Evolutionary conservation across 2,329 filamentous ascomycete species (phyloP).

Genomic region (Fulvia fulva): DNA sequence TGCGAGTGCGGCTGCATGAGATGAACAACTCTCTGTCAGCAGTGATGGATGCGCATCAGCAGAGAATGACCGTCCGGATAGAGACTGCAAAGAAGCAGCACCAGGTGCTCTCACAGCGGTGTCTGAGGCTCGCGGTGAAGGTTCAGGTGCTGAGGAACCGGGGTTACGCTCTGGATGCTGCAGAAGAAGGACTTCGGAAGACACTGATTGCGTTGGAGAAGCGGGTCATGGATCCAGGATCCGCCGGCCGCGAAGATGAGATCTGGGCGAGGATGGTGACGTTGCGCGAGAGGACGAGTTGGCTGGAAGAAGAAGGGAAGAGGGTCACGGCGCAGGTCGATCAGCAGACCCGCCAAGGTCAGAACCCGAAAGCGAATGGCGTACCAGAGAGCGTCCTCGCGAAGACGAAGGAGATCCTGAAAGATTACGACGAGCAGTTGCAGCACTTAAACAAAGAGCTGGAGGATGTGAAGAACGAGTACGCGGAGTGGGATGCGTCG

Average conservation of each 20-base stretch:
- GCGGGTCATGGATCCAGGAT: constrained; percentile 67
- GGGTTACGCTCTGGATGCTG: constrained; percentile 73
- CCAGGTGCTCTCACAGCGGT: constrained; percentile 67
- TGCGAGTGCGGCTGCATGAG: constrained; percentile 70
- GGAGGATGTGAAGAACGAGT: constrained; percentile 56
- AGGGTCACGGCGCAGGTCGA: constrained; percentile 53
- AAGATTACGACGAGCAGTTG: constrained; percentile 78
- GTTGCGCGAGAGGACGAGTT: constrained; percentile 67
- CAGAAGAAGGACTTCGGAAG: constrained; percentile 73
- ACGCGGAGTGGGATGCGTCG: constrained; percentile 50
- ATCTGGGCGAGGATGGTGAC: constrained; percentile 79
- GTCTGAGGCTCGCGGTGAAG: constrained; percentile 69
- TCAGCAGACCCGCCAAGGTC: constrained; percentile 41
- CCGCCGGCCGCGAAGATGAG: constrained; percentile 74
- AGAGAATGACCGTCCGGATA: constrained; percentile 69
- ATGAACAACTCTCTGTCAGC: constrained; percentile 71
- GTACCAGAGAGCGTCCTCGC: constrained; percentile 67
- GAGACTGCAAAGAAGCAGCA: constrained; percentile 70
- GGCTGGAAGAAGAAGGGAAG: constrained; percentile 69
- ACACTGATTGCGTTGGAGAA: constrained; percentile 67
- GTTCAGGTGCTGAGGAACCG: constrained; percentile 77
- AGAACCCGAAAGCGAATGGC: constrained; percentile 46
- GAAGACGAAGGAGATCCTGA: constrained; percentile 74
- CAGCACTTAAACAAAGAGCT: constrained; percentile 67
- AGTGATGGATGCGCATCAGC: constrained; percentile 71